These are phyloP conservation scores for Gossypium anomalum DNA, from an alignment of 345 rosid genomes.

Conservation along the genomic window DNA sequence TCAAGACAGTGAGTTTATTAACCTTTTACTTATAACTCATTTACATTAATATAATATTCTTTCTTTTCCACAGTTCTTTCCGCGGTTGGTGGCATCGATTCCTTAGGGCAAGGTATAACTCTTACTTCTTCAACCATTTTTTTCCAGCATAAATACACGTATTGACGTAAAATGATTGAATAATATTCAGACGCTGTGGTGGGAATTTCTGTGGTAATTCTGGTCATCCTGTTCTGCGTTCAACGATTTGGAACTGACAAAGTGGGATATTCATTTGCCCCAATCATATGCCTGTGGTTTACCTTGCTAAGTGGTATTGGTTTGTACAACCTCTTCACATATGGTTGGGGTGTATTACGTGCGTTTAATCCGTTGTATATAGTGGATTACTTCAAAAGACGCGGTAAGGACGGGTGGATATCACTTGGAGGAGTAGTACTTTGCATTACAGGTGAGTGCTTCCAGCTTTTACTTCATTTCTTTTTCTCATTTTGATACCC, in stretches of 20 bases:
- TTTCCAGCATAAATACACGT: background rate
- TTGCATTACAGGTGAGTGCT: slow-evolving; percentile 55
- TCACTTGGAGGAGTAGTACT: slow-evolving; percentile 75
- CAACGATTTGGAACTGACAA: slow-evolving; percentile 73
- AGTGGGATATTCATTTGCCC: slow-evolving; percentile 67
- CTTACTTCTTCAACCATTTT: background rate
- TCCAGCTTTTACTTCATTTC: background rate
- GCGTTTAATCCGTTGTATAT: slow-evolving; percentile 67
- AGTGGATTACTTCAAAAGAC: slow-evolving; percentile 45
- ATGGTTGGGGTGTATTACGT: slow-evolving; percentile 51
- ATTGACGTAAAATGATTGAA: background rate
- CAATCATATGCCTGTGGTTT: slow-evolving; percentile 61
- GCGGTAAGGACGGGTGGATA: slow-evolving; percentile 46
- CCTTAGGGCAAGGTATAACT: slow-evolving; percentile 53
- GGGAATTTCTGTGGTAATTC: slow-evolving; percentile 55
- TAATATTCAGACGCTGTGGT: slow-evolving; percentile 53
- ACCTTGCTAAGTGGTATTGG: slow-evolving; percentile 52
- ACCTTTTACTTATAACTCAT: background rate
- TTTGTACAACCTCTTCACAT: slow-evolving; percentile 51
- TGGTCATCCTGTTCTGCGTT: slow-evolving; percentile 39
- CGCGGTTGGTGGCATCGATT: slow-evolving; percentile 64
- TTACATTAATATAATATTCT: background rate
- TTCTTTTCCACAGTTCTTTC: slow-evolving; percentile 51
- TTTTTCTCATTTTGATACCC: background rate
- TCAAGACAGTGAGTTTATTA: too few relatives aligned